phyloP scores from a whole-genome alignment of 495 filamentous ascomycete species.

The Darksidea phi region DNA sequence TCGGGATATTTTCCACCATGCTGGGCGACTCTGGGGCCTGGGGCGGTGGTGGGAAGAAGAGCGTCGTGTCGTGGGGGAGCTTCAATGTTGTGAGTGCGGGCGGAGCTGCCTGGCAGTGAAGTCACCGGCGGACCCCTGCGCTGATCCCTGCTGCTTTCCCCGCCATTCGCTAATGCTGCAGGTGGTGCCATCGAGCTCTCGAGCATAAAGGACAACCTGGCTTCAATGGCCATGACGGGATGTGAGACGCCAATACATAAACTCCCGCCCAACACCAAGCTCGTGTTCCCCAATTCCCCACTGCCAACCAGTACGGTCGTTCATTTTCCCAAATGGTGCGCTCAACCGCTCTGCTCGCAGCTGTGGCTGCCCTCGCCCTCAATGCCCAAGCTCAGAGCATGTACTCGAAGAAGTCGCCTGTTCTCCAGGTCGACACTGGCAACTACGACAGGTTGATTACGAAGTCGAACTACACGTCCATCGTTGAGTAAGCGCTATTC shows the following conservation, averaged over 20 bases:
- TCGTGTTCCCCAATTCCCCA: constrained; percentile 1
- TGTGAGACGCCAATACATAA: constrained; percentile 24
- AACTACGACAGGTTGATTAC: constrained; percentile 82
- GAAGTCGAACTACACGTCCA: constrained; percentile 84
- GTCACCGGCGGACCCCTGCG: background rate
- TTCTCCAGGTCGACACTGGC: constrained; percentile 81
- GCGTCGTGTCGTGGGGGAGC: background rate
- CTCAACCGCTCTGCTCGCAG: constrained; percentile 41
- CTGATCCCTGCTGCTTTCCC: constrained; percentile 1
- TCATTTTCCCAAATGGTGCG: constrained; percentile 40
- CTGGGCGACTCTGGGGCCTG: too few species aligned
- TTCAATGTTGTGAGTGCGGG: background rate
- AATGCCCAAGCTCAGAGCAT: constrained; percentile 66
- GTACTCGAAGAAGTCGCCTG: constrained; percentile 84
- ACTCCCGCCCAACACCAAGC: background rate
- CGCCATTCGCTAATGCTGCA: constrained; percentile 13
- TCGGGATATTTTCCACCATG: constrained; percentile 76
- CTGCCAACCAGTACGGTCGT: constrained; percentile 2
- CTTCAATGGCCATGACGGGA: constrained; percentile 24
- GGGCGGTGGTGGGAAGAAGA: background rate
- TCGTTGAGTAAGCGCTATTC: constrained; percentile 61
- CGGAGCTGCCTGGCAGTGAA: background rate
- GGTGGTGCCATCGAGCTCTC: constrained; percentile 9
- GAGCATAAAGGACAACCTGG: constrained; percentile 20
- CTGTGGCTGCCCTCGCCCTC: constrained; percentile 55